These are phyloP conservation scores for Peronospora destructor DNA, from an alignment of 352 stramenopile species.

Conservation along the genomic window DNA sequence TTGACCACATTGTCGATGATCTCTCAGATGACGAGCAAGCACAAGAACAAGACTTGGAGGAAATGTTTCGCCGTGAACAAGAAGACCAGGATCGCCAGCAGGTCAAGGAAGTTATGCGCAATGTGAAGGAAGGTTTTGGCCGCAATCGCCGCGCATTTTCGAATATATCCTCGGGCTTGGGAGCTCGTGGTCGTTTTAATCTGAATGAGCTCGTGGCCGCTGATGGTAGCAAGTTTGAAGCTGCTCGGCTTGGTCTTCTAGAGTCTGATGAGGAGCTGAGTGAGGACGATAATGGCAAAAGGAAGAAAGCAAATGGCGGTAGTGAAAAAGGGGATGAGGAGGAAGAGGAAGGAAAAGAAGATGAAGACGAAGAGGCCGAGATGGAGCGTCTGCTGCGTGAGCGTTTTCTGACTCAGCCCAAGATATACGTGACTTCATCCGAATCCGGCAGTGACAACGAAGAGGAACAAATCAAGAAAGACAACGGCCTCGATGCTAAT, in stretches of 20 bases:
- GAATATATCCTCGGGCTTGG: conserved; percentile 36
- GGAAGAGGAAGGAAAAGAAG: conserved; percentile 29
- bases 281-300: conserved; percentile 39
- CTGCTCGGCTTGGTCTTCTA: conserved; percentile 64
- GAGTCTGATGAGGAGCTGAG: conserved; percentile 77
- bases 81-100: conserved; percentile 64
- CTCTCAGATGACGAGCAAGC: conserved; percentile 76
- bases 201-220: conserved; percentile 74
- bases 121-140: conserved; percentile 84
- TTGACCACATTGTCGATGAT: conserved; percentile 83
- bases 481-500: conserved; percentile 31
- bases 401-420: conserved; percentile 64
- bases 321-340: conserved; percentile 36
- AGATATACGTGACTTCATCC: conserved; percentile 86
- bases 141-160: conserved; percentile 75
- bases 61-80: conserved; percentile 64
- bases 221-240: conserved; percentile 70
- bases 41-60: conserved; percentile 56
- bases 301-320: conserved; percentile 28
- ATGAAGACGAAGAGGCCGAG: conserved; percentile 72
- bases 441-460: conserved; percentile 66
- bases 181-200: conserved; percentile 75
- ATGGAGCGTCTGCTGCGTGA: conserved; percentile 77
- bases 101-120: conserved; percentile 81
- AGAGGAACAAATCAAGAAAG: conserved; percentile 24